Percentiles rank a stretch among this genome's conserved stretches.
These are phyloP conservation scores for Striga asiatica DNA, from an alignment of 257 asterid species.

Conservation along the genomic window DNA sequence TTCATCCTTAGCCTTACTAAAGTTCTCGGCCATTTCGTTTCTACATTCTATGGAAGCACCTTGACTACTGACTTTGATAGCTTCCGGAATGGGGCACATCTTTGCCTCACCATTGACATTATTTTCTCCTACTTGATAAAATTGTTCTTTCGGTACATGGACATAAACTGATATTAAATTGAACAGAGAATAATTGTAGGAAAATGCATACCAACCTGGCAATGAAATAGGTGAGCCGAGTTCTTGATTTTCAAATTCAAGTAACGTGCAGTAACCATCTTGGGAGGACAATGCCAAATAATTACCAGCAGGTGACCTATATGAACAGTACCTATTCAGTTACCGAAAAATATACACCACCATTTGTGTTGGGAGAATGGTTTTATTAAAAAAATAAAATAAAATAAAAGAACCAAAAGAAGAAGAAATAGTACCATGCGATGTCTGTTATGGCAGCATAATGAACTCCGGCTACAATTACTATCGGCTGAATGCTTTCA, in stretches of 20 bases:
- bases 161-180: background rate
- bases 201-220: conserved; percentile 38
- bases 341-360: no score
- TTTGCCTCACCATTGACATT: conserved; percentile 17
- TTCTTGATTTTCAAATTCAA: conserved; percentile 78
- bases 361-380: no score
- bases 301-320: conserved; percentile 75
- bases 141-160: background rate
- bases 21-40: conserved; percentile 17
- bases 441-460: conserved; percentile 95
- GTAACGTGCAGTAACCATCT: conserved; percentile 96
- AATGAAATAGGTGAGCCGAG: conserved; percentile 48
- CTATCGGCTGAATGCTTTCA: conserved; percentile 82
- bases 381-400: no score
- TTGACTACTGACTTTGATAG: background rate
- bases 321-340: background rate
- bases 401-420: background rate
- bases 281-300: conserved; percentile 73
- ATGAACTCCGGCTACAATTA: conserved; percentile 75
- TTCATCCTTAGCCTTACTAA: conserved; percentile 23
- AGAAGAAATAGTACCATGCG: conserved; percentile 53
- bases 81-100: conserved; percentile 14
- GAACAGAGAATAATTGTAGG: background rate
- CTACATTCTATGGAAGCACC: conserved; percentile 21
- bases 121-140: conserved; percentile 30